These are phyloP conservation scores for Hanseniaspora thailandica DNA, from an alignment of 805 yeast species.

Conservation along the genomic window DNA sequence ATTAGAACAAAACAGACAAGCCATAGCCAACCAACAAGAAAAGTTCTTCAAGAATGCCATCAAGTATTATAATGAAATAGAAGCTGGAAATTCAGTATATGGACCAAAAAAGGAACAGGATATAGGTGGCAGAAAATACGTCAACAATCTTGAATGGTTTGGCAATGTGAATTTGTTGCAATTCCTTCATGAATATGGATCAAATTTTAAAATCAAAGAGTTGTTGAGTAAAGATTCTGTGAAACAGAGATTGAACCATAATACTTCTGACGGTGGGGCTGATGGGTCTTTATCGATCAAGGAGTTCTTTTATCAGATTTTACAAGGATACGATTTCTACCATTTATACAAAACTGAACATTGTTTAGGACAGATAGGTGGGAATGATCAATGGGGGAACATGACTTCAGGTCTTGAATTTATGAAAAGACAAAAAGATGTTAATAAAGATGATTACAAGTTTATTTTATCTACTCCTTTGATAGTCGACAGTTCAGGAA, in stretches of 20 bases:
- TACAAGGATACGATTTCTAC: constrained; percentile 91
- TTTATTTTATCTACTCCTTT: constrained; percentile 85
- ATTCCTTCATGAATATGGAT: constrained; percentile 66
- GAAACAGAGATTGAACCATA: constrained; percentile 52
- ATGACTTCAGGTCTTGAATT: constrained; percentile 92
- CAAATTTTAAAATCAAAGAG: constrained; percentile 64
- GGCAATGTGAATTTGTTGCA: constrained; percentile 58
- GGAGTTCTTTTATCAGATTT: constrained; percentile 83
- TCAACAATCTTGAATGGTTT: constrained; percentile 84
- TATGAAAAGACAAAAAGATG: constrained; percentile 39
- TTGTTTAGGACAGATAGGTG: constrained; percentile 78
- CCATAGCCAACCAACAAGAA: constrained; percentile 51
- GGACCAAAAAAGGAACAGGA: background rate
- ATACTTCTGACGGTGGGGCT: background rate
- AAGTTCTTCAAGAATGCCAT: constrained; percentile 51
- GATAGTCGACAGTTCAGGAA: constrained; percentile 77
- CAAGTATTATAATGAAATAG: constrained; percentile 39
- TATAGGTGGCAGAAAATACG: constrained; percentile 34
- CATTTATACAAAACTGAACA: constrained; percentile 49
- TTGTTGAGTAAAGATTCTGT: constrained; percentile 88
- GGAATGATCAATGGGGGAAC: constrained; percentile 97
- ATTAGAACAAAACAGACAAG: constrained; percentile 44
- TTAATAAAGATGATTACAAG: constrained; percentile 28
- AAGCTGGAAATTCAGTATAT: constrained; percentile 28
- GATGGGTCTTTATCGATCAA: constrained; percentile 55